These are phyloP conservation scores for Pinus taeda DNA, from an alignment of 75 land plant species.

Conservation along the genomic window DNA sequence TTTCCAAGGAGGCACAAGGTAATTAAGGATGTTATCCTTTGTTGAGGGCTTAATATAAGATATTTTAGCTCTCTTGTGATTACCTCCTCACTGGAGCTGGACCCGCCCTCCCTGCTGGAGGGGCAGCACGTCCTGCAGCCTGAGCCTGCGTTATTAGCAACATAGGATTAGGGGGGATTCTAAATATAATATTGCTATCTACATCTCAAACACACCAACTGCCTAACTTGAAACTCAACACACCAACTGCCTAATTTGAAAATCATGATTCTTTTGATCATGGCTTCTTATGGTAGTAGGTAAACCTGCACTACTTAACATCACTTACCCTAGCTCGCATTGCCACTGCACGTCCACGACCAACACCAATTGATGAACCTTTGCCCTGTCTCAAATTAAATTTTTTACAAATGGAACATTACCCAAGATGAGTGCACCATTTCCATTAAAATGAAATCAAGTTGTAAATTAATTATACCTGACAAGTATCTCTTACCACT, in stretches of 20 bases:
- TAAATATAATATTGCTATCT: neutral
- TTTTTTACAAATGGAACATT: neutral
- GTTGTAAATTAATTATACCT: neutral
- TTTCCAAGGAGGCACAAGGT: no score
- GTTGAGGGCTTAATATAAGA: neutral
- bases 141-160: conserved; percentile 50
- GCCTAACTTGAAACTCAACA: neutral
- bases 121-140: conserved; percentile 73
- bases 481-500: neutral
- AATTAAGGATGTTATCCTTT: no score
- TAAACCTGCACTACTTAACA: neutral
- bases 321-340: conserved; percentile 88
- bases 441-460: conserved; percentile 10
- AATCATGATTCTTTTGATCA: neutral
- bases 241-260: neutral
- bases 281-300: neutral
- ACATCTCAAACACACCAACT: conserved; percentile 1
- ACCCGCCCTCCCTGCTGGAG: conserved; percentile 68
- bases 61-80: conserved; percentile 1
- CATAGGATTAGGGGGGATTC: neutral
- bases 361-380: conserved; percentile 85
- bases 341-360: conserved; percentile 89
- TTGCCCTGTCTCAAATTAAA: conserved; percentile 60
- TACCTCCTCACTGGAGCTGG: conserved; percentile 76
- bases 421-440: neutral